phyloP scores from a whole-genome alignment of 345 rosid genomes.

The Noccaea bulbosa region DNA sequence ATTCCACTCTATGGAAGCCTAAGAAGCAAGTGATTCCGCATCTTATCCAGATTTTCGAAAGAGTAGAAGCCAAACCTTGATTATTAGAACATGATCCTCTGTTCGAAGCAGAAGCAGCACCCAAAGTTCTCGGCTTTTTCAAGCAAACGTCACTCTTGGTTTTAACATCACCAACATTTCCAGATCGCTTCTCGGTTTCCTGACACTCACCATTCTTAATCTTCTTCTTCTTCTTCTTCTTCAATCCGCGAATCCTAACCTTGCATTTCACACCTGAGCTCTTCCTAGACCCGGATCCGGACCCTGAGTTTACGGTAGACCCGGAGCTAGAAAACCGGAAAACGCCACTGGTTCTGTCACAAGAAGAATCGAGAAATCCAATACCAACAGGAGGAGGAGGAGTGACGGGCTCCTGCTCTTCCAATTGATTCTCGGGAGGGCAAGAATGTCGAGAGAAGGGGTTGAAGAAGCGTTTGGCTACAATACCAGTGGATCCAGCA shows the following conservation, averaged over 20 bases:
- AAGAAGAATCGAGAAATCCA: conserved; percentile 41
- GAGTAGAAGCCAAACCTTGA: conserved; percentile 50
- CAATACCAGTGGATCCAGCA: conserved; percentile 72
- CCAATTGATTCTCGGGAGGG: neutral
- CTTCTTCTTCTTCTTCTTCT: conserved; percentile 35
- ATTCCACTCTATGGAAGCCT: neutral
- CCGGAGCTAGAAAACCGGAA: conserved; percentile 79
- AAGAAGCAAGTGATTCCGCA: too few species aligned
- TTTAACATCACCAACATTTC: conserved; percentile 39
- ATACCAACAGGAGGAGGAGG: conserved; percentile 26
- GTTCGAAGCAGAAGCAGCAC: conserved; percentile 41
- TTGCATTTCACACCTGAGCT: conserved; percentile 42
- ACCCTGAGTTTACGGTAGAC: conserved; percentile 39
- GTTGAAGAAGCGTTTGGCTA: conserved; percentile 58
- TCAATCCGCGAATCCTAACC: conserved; percentile 36
- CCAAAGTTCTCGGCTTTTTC: conserved; percentile 65
- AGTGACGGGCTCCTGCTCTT: conserved; percentile 23
- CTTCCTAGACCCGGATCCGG: conserved; percentile 41
- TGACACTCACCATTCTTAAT: conserved; percentile 1
- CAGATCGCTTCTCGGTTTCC: conserved; percentile 47
- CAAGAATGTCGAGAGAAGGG: conserved; percentile 38
- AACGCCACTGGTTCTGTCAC: conserved; percentile 49
- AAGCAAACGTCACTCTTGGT: conserved; percentile 50
- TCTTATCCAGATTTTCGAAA: neutral
- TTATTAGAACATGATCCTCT: conserved; percentile 48